Conservation (phyloP, 441 rosid genomes). For the Rhodomyrtus psidioides region DNA sequence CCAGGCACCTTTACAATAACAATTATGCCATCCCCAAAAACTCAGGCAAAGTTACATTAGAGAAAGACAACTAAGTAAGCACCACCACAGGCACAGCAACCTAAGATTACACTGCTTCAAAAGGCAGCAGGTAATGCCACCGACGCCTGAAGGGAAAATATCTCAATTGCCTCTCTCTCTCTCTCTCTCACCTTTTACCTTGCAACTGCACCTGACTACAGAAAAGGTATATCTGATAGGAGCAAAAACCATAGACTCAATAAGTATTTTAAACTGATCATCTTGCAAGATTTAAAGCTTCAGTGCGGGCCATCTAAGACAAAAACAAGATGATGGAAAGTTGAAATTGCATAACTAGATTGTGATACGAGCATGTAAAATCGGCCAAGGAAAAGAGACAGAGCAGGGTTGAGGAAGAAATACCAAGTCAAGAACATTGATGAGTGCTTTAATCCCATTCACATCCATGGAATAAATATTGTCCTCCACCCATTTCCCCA, state of each 20-base stretch:
- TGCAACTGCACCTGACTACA: neutral
- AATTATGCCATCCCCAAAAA: neutral
- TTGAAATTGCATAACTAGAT: neutral
- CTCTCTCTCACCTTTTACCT: neutral
- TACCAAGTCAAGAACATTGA: slow-evolving; percentile 83
- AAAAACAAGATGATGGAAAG: neutral
- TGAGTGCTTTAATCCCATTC: slow-evolving; percentile 56
- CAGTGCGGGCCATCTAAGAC: neutral
- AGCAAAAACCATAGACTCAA: neutral
- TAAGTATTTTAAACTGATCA: neutral
- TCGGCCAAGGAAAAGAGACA: neutral
- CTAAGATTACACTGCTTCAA: neutral
- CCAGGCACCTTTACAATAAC: neutral
- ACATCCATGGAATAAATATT: slow-evolving; percentile 65
- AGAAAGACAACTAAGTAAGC: neutral
- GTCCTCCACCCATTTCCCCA: slow-evolving; percentile 89
- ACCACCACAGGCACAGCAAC: neutral
- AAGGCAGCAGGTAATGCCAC: neutral
- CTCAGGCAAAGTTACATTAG: neutral
- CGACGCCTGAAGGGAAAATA: neutral
- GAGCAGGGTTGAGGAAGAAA: neutral
- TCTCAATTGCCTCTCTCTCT: neutral
- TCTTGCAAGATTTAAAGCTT: neutral
- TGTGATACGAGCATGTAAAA: neutral
- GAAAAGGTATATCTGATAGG: neutral